Evolutionary conservation across 176 grass and related monocot genomes (phyloP).

Genomic region (Bromus sterilis): DNA sequence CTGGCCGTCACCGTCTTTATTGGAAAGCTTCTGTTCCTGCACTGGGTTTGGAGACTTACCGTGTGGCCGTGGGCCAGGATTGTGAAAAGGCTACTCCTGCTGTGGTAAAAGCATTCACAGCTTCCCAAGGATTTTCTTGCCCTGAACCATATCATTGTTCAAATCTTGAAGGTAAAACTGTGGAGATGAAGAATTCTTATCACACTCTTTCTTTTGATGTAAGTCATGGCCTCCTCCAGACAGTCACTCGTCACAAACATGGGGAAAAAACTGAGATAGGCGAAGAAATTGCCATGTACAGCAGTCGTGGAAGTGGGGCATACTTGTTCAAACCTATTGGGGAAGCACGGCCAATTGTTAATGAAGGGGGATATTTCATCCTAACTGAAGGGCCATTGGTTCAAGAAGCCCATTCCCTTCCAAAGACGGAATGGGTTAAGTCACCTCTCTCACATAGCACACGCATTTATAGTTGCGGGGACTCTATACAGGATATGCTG

Average conservation of each 20-base stretch:
- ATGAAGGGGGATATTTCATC: slow-evolving; percentile 72
- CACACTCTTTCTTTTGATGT: slow-evolving; percentile 78
- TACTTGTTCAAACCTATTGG: slow-evolving; percentile 94
- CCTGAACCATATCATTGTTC: slow-evolving; percentile 86
- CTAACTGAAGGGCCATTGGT: slow-evolving; percentile 83
- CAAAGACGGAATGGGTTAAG: slow-evolving; percentile 66
- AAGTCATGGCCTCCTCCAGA: slow-evolving; percentile 68
- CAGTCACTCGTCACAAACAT: slow-evolving; percentile 40
- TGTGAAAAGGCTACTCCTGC: slow-evolving; percentile 77
- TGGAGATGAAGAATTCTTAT: slow-evolving; percentile 59
- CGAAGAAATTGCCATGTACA: slow-evolving; percentile 95
- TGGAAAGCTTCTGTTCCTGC: slow-evolving; percentile 94
- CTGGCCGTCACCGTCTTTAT: slow-evolving; percentile 76
- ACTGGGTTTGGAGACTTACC: slow-evolving; percentile 86
- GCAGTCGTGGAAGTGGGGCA: slow-evolving; percentile 77
- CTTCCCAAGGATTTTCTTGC: slow-evolving; percentile 53
- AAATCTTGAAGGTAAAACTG: slow-evolving; percentile 52
- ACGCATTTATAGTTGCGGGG: slow-evolving; percentile 60
- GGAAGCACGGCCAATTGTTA: slow-evolving; percentile 62
- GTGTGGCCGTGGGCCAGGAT: slow-evolving; percentile 45
- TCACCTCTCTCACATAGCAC: slow-evolving; percentile 81
- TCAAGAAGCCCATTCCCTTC: slow-evolving; percentile 80
- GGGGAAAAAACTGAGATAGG: slow-evolving; percentile 50
- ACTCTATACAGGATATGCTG: slow-evolving; percentile 73
- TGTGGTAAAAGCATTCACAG: slow-evolving; percentile 49